Evolutionary conservation across 164 flowering plant genomes (phyloP), one percentile per base, ranked within the genome.

Genomic region (Nymphaea colorata): DNA sequence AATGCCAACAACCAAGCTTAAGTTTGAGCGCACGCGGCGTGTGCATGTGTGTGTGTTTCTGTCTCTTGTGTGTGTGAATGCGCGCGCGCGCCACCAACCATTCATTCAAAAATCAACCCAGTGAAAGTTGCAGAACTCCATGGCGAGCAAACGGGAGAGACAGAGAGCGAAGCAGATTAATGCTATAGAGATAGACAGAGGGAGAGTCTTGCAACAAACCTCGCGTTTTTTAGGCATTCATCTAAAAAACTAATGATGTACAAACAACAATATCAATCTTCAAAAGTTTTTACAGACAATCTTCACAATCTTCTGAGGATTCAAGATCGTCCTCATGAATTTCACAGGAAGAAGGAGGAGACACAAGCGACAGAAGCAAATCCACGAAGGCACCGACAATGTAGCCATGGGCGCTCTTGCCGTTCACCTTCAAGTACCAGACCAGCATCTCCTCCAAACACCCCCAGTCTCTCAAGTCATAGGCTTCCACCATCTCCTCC

Each of bases 401-500:
- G 57, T 73, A 83, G 14, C 84, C 86, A 75, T 92, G 96, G 53
- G 82, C 84, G 44, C 59, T 78, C 73, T 80, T 81, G 7, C 74
- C 90, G 72, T 92, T 92, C 3, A 82, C 82, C 76, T 53, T 85
- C 81, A 92, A 76, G 70, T 87, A 92, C 82, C 89, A 87, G 16
- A 75, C 66, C 60, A 91, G 65, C 18, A 91, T 80, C 80, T 86
- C 88, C 69, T 89, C 86, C 64, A 91, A 79, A 68, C 75, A 70
- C 2, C 82, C 84, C 98, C 92, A 91, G 7, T 86, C 86, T 64
- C 78, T 83, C 65, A 87, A 55, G 25, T 81, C 90, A 69, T 83
- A 82, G 59, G 87, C 90, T 75, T 86, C 87, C 74, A 86, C 90
- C 95, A 90, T 90, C 69, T 93, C 96, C 73, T 82, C 83, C 98